Evolutionary conservation across 352 stramenopile species (phyloP).

Genomic region (Peronospora farinosa): DNA sequence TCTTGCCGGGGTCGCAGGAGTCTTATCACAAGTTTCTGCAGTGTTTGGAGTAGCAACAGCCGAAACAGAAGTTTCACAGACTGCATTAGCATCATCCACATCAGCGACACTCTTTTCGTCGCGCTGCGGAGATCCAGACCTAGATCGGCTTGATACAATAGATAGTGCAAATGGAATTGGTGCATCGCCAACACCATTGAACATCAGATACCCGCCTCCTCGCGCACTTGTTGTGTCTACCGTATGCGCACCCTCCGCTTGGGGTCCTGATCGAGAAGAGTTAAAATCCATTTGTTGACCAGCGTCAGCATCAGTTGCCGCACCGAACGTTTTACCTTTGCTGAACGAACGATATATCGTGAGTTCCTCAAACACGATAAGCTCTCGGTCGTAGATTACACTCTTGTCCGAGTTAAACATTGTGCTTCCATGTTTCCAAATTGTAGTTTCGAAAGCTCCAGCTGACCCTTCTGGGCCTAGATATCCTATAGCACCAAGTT

Average conservation of each 20-base stretch:
- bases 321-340: slow-evolving; percentile 44
- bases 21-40: slow-evolving; percentile 7
- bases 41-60: background rate
- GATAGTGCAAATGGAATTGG: slow-evolving; percentile 72
- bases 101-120: slow-evolving; percentile 7
- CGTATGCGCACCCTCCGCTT: slow-evolving; percentile 34
- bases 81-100: slow-evolving; percentile 8
- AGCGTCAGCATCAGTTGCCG: slow-evolving; percentile 10
- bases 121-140: slow-evolving; percentile 5
- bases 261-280: slow-evolving; percentile 28
- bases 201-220: slow-evolving; percentile 81
- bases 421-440: slow-evolving; percentile 76
- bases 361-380: slow-evolving; percentile 74
- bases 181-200: slow-evolving; percentile 77
- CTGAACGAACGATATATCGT: slow-evolving; percentile 77
- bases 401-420: slow-evolving; percentile 82
- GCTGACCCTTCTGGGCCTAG: slow-evolving; percentile 70
- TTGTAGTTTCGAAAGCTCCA: slow-evolving; percentile 70
- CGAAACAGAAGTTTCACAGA: background rate
- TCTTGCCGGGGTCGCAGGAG: slow-evolving; percentile 3
- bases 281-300: slow-evolving; percentile 45
- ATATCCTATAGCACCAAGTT: slow-evolving; percentile 71
- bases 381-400: slow-evolving; percentile 67
- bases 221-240: slow-evolving; percentile 38
- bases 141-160: slow-evolving; percentile 36